Conservation (phyloP, 1,139 yeast species). For the Candida sp. region DNA sequence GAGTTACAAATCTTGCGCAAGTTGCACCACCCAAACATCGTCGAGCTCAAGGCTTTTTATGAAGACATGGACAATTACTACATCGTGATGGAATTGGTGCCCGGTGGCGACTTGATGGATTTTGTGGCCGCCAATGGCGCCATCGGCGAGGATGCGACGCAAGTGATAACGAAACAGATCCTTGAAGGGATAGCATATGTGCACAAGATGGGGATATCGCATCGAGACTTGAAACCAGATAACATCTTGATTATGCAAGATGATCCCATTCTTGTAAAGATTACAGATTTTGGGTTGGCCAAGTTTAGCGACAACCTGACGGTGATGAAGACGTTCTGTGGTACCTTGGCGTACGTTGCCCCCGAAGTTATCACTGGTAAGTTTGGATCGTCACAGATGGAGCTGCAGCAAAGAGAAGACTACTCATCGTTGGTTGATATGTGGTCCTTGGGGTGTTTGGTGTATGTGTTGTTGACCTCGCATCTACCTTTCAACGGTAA, state of each 20-base stretch:
- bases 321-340: conserved; percentile 87
- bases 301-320: conserved; percentile 79
- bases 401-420: conserved; percentile 25
- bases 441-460: conserved; percentile 91
- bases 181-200: conserved; percentile 86
- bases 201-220: conserved; percentile 88
- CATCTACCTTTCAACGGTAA: conserved; percentile 94
- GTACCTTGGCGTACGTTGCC: conserved; percentile 90
- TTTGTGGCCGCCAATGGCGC: conserved; percentile 93
- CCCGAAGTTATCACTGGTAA: conserved; percentile 91
- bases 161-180: conserved; percentile 84
- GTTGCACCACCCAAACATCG: conserved; percentile 85
- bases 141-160: conserved; percentile 88
- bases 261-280: conserved; percentile 87
- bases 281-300: conserved; percentile 93
- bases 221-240: conserved; percentile 93
- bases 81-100: conserved; percentile 92
- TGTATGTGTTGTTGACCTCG: conserved; percentile 88
- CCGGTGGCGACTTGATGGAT: conserved; percentile 99
- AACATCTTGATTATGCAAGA: conserved; percentile 90
- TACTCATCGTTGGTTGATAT: conserved; percentile 92
- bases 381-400: conserved; percentile 39
- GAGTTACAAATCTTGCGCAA: conserved; percentile 82
- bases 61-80: conserved; percentile 84
- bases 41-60: conserved; percentile 78